phyloP scores from a whole-genome alignment of 768 basidiomycete species.

The Pholiota molesta region DNA sequence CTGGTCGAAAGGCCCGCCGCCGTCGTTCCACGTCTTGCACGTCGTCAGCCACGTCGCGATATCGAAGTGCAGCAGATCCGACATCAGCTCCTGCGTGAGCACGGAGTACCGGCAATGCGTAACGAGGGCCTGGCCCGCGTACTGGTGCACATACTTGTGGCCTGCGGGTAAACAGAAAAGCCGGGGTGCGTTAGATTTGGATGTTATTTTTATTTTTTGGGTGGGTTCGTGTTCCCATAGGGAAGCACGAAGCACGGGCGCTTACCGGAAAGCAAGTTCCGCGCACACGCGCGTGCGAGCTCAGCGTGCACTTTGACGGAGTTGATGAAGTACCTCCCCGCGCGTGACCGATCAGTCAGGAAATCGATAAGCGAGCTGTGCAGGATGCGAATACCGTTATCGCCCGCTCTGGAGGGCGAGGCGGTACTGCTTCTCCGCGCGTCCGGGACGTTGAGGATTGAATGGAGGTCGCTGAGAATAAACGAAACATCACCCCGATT shows the following conservation, averaged over 20 bases:
- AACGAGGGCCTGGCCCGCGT: constrained; percentile 29
- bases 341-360: constrained; percentile 28
- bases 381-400: constrained; percentile 26
- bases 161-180: constrained; percentile 12
- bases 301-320: constrained; percentile 32
- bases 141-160: constrained; percentile 30
- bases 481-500: constrained; percentile 30
- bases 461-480: constrained; percentile 27
- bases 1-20: constrained; percentile 14
- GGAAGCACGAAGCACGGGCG: no score
- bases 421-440: constrained; percentile 11
- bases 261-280: constrained; percentile 27
- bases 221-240: no score
- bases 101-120: constrained; percentile 30
- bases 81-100: constrained; percentile 26
- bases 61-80: constrained; percentile 26
- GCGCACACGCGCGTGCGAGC: constrained; percentile 27
- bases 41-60: constrained; percentile 24
- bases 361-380: constrained; percentile 31
- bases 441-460: constrained; percentile 29
- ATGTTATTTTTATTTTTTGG: not conserved
- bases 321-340: constrained; percentile 29
- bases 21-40: constrained; percentile 30
- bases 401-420: constrained; percentile 14
- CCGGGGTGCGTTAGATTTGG: not conserved